phyloP scores from a whole-genome alignment of 208 protist species.

The Angomonas deanei region DNA sequence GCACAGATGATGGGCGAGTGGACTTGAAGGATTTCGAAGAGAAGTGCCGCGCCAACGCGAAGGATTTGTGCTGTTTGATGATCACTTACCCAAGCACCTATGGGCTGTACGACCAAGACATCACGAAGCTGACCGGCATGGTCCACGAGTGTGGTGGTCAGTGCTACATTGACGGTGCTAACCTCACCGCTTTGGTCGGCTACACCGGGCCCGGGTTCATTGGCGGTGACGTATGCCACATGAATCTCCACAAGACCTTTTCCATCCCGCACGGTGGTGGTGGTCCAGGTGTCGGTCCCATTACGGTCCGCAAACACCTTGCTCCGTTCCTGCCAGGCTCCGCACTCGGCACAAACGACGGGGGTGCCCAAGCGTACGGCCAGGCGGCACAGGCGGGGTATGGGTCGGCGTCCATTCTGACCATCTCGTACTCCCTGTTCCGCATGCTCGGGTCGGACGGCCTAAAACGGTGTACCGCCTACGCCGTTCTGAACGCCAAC shows the following conservation, averaged over 20 bases:
- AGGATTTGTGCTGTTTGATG: slow-evolving; percentile 95
- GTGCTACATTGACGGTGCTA: slow-evolving; percentile 98
- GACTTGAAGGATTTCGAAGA: slow-evolving; percentile 89
- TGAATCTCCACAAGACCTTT: slow-evolving; percentile 99
- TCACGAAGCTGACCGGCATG: slow-evolving; percentile 80
- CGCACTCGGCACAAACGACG: slow-evolving; percentile 47
- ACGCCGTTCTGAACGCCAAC: slow-evolving; percentile 98
- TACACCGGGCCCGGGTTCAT: slow-evolving; percentile 94
- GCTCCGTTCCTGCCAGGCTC: slow-evolving; percentile 91
- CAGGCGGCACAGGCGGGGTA: slow-evolving; percentile 92
- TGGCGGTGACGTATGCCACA: slow-evolving; percentile 97
- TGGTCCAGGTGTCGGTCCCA: slow-evolving; percentile 97
- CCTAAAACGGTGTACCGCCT: slow-evolving; percentile 87
- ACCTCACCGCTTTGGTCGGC: slow-evolving; percentile 97
- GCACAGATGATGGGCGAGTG: slow-evolving; percentile 86
- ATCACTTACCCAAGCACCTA: slow-evolving; percentile 98
- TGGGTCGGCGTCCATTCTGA: slow-evolving; percentile 91
- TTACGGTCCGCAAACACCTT: slow-evolving; percentile 92
- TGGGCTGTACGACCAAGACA: slow-evolving; percentile 96
- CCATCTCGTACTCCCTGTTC: slow-evolving; percentile 96
- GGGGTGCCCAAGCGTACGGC: slow-evolving; percentile 74
- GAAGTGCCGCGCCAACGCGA: slow-evolving; percentile 90
- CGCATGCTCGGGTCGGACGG: slow-evolving; percentile 92
- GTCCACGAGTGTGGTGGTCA: slow-evolving; percentile 91
- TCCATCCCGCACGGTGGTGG: slow-evolving; percentile 95